Evolutionary conservation across 1,139 yeast species (phyloP), one percentile per base, ranked within the genome.

Genomic region (Diutina pseudorugosa): DNA sequence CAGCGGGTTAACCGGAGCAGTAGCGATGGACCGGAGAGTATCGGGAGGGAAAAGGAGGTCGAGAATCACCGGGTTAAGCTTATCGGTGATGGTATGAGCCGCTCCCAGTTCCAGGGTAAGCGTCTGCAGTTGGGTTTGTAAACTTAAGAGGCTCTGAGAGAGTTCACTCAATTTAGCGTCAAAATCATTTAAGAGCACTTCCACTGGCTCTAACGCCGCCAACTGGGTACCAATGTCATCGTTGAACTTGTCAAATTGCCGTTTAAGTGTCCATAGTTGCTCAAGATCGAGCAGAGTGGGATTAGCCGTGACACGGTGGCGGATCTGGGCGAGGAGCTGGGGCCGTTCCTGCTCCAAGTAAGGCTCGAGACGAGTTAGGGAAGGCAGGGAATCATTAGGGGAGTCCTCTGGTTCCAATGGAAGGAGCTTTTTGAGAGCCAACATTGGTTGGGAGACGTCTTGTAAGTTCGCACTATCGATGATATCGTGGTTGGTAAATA

Each of bases 31-130:
- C 52, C 70, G 68, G 3, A 82, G 76, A 2, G 82, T 69, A 3
- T 77, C 78, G 0, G 96, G 95, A 0, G 96, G 87, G 4, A 90
- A 77, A 57, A 86, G 72, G 25, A 86, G 69, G 57, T 87, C 93
- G 43, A 85, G 75, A 0, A 90, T 82, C 14, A 87, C 69, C 0
- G 95, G 95, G 14, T 83, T 78, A 55, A 90, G 74, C 53, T 76
- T 75, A 27, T 72, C 75, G 41, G 84, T 83, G 3, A 83, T 70
- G 41, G 68, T 64, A 19, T 79, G 76, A 57, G 89, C 84, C 47
- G 70, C 65, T 12, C 73, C 70, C 4, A 88, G 61, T 52, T 69
- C 67, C 6, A 59, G 55, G 0, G 75, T 63, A 21, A 73, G 58
- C 19, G 63, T 63, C 19, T 60, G 59, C 16, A 76, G 76, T 54